Evolutionary conservation across 1,139 yeast species (phyloP).

Genomic region (Petasospora fabianii): DNA sequence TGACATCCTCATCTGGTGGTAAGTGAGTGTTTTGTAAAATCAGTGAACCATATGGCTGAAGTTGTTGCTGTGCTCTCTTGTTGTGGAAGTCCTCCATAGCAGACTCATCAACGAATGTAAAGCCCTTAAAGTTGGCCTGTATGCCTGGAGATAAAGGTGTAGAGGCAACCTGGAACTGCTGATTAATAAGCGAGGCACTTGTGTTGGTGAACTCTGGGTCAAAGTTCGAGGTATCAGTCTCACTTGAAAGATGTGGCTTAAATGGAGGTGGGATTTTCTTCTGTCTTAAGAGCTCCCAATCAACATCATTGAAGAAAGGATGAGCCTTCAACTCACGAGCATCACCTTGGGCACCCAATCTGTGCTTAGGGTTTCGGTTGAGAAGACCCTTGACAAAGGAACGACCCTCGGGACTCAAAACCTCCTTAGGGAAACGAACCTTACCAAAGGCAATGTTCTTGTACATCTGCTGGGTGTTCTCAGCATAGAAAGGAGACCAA

Average conservation of each 20-base stretch:
- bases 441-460: slow-evolving; percentile 97
- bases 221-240: slow-evolving; percentile 91
- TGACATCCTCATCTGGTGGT: slow-evolving; percentile 81
- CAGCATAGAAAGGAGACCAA: slow-evolving; percentile 99
- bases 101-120: slow-evolving; percentile 94
- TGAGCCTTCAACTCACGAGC: slow-evolving; percentile 91
- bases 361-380: slow-evolving; percentile 92
- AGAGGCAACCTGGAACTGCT: slow-evolving; percentile 41
- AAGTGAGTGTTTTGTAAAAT: slow-evolving; percentile 75
- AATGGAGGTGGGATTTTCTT: slow-evolving; percentile 97
- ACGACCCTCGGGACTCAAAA: slow-evolving; percentile 85
- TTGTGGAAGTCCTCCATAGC: slow-evolving; percentile 81
- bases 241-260: slow-evolving; percentile 87
- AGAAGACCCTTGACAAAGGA: slow-evolving; percentile 91
- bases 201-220: slow-evolving; percentile 97
- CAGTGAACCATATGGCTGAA: slow-evolving; percentile 59
- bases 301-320: slow-evolving; percentile 84
- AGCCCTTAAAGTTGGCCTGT: slow-evolving; percentile 94
- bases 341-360: slow-evolving; percentile 87
- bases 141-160: slow-evolving; percentile 92
- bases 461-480: slow-evolving; percentile 96
- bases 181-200: slow-evolving; percentile 74
- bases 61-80: slow-evolving; percentile 19
- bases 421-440: slow-evolving; percentile 94
- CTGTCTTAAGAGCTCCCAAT: slow-evolving; percentile 75